Evolutionary conservation across 2,329 filamentous ascomycete species (phyloP).

Genomic region (Claviceps monticola): DNA sequence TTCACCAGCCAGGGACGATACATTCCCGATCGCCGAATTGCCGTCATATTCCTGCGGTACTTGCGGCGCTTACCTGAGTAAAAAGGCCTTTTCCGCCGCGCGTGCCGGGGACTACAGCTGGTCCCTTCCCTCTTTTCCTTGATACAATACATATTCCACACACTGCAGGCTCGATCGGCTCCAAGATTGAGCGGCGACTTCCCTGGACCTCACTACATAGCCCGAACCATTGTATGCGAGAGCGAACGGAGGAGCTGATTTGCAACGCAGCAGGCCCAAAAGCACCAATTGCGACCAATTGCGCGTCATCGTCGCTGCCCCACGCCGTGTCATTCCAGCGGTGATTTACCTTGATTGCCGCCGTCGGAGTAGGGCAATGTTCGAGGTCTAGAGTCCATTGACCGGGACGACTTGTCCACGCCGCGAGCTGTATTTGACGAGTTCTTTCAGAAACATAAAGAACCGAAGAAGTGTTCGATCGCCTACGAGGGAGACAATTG

Average conservation of each 20-base stretch:
- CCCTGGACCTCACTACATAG: background rate
- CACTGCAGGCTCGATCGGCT: background rate
- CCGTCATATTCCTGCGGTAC: background rate
- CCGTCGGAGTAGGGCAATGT: no score
- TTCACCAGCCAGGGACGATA: background rate
- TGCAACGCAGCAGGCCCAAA: background rate
- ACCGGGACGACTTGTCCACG: background rate
- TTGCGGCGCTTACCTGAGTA: background rate
- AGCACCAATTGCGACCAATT: constrained; percentile 1
- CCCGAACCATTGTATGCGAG: background rate
- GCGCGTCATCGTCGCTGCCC: background rate
- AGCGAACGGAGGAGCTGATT: background rate
- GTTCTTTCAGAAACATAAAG: background rate
- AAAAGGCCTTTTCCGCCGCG: background rate
- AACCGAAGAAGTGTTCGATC: background rate
- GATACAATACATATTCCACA: background rate
- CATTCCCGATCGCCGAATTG: background rate
- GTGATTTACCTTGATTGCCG: background rate
- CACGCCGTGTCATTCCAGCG: background rate
- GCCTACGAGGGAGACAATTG: background rate
- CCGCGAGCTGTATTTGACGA: background rate
- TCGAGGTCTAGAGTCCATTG: background rate
- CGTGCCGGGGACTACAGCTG: background rate
- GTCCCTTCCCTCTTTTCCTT: background rate
- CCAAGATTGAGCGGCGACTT: background rate